phyloP scores from a whole-genome alignment of 345 rosid species.

The Ricinus communis region DNA sequence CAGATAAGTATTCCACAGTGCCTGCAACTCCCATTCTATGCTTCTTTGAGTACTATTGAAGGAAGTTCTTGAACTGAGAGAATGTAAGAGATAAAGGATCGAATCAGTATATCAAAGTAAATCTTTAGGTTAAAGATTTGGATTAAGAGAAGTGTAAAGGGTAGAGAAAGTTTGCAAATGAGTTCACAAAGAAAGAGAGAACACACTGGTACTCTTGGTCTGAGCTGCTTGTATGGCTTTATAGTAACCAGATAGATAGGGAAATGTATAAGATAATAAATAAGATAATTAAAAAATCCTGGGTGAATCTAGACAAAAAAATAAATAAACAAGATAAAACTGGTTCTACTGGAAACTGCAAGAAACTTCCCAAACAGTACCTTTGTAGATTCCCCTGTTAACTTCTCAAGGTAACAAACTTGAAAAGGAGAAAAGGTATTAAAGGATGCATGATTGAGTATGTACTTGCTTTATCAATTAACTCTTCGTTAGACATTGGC shows the following conservation, averaged over 20 bases:
- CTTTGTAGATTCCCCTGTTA: background rate
- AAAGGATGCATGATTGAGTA: too few species aligned
- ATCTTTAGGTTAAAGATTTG: background rate
- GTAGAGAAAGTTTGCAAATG: background rate
- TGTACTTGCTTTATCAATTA: too few species aligned
- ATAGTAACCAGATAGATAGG: conserved; percentile 9
- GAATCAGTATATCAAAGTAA: too few species aligned
- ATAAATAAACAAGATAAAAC: too few species aligned
- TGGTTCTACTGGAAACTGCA: conserved; percentile 14
- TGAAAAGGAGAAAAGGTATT: too few species aligned
- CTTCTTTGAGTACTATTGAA: background rate
- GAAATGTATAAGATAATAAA: background rate
- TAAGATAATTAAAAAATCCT: background rate
- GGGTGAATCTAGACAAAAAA: background rate
- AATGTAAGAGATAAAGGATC: too few species aligned
- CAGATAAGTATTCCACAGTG: conserved; percentile 66
- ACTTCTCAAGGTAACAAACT: background rate
- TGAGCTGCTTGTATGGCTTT: conserved; percentile 7
- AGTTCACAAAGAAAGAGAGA: background rate
- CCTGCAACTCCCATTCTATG: conserved; percentile 74
- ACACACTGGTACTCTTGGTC: conserved; percentile 12
- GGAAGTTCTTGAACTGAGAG: background rate
- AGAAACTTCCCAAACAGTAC: conserved; percentile 27
- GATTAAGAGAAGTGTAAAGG: conserved; percentile 7
- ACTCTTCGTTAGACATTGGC: too few species aligned